Conservation (phyloP, 2,329 filamentous ascomycete genomes). For the Neofusicoccum laricinum region DNA sequence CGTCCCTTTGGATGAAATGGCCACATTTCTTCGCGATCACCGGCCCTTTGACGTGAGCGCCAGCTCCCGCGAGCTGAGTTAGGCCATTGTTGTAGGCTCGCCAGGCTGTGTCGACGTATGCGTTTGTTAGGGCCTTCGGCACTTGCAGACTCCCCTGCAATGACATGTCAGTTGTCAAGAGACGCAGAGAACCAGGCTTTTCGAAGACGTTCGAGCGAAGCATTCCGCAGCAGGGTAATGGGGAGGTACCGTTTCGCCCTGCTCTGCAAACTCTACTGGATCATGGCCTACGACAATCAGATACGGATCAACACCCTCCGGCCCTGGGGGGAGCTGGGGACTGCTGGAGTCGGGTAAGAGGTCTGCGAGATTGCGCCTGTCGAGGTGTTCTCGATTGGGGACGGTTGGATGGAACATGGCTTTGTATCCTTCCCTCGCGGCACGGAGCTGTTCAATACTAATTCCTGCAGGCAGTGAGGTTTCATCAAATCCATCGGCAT, state of each 20-base stretch:
- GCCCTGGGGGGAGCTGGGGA: conserved; percentile 40
- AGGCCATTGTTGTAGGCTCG: conserved; percentile 53
- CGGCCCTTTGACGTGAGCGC: conserved; percentile 41
- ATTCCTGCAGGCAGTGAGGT: conserved; percentile 40
- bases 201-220: background rate
- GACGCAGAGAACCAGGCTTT: background rate
- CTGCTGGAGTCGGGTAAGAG: conserved; percentile 45
- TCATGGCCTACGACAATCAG: conserved; percentile 56
- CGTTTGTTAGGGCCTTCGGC: conserved; percentile 42
- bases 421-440: conserved; percentile 35
- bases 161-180: background rate
- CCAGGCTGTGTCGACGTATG: conserved; percentile 56
- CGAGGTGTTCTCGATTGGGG: conserved; percentile 50
- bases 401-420: conserved; percentile 49
- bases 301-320: conserved; percentile 36
- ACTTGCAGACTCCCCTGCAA: conserved; percentile 27
- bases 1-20: conserved; percentile 57
- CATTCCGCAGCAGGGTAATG: background rate
- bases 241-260: conserved; percentile 32
- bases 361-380: conserved; percentile 43
- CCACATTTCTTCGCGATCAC: conserved; percentile 50
- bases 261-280: conserved; percentile 50
- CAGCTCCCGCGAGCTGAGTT: conserved; percentile 40
- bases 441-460: conserved; percentile 31
- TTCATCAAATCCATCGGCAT: conserved; percentile 45